These are phyloP conservation scores for Fraxinus pennsylvanica DNA, from an alignment of 257 asterid genomes.

Conservation along the genomic window DNA sequence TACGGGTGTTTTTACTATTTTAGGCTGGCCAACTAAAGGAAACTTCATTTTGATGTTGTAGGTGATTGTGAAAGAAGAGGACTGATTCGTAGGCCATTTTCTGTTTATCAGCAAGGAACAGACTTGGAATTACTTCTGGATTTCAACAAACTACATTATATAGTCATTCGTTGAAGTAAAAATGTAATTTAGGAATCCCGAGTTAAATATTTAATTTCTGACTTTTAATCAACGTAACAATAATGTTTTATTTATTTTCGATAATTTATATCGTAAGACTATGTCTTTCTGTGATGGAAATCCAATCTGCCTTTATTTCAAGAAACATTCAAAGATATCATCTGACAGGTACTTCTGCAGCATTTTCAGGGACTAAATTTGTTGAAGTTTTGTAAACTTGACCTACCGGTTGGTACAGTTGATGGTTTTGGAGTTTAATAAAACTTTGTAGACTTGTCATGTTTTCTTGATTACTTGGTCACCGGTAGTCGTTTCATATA, in stretches of 20 bases:
- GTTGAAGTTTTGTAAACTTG: neutral
- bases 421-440: neutral
- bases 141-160: constrained; percentile 18
- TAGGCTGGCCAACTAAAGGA: constrained; percentile 18
- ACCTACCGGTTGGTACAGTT: neutral
- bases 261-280: neutral
- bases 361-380: neutral
- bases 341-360: neutral
- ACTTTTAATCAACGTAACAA: neutral
- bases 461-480: neutral
- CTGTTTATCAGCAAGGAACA: constrained; percentile 20
- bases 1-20: neutral
- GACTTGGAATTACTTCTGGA: constrained; percentile 22
- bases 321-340: neutral
- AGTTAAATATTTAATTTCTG: neutral
- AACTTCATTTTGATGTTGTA: constrained; percentile 27
- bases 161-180: constrained; percentile 26
- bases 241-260: neutral
- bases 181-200: neutral
- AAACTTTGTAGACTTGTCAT: neutral
- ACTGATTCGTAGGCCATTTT: constrained; percentile 26
- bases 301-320: neutral
- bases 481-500: too few species aligned
- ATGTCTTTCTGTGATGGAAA: neutral
- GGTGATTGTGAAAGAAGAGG: constrained; percentile 35